Evolutionary conservation across 768 basidiomycete species (phyloP).

Genomic region (Lactarius trivialis): DNA sequence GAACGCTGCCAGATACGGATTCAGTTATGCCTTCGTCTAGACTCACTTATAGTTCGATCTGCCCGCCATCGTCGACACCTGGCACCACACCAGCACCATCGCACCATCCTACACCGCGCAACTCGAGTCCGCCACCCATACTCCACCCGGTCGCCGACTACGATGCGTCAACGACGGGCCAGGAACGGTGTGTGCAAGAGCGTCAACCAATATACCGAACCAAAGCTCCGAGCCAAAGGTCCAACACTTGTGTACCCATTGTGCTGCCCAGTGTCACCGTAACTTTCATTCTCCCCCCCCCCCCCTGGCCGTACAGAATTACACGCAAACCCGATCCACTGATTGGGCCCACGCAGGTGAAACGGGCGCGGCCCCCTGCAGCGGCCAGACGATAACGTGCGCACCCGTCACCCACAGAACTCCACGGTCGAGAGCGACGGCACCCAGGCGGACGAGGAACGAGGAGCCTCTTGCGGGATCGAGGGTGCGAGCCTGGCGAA

Average conservation of each 20-base stretch:
- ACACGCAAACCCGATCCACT: too few species aligned
- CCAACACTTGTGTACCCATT: constrained; percentile 61
- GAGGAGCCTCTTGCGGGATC: too few species aligned
- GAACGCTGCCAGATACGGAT: constrained; percentile 15
- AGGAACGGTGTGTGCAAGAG: constrained; percentile 67
- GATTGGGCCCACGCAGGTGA: too few species aligned
- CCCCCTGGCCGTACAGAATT: too few species aligned
- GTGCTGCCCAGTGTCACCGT: background rate
- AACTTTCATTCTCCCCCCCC: too few species aligned
- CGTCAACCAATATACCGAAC: constrained; percentile 81
- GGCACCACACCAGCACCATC: constrained; percentile 36
- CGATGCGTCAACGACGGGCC: constrained; percentile 24
- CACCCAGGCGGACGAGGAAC: too few species aligned
- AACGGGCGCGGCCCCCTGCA: too few species aligned
- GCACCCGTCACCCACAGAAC: too few species aligned
- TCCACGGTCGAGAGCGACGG: too few species aligned
- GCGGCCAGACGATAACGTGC: too few species aligned
- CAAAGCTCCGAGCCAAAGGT: too few species aligned
- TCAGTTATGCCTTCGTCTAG: constrained; percentile 24
- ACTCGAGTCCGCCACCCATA: constrained; percentile 30
- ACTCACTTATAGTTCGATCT: constrained; percentile 29
- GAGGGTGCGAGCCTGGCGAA: too few species aligned
- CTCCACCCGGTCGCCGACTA: constrained; percentile 27
- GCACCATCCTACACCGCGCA: constrained; percentile 41
- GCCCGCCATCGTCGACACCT: constrained; percentile 40